phyloP scores from a whole-genome alignment of 805 yeast species.

The Lachancea dasiensis region DNA sequence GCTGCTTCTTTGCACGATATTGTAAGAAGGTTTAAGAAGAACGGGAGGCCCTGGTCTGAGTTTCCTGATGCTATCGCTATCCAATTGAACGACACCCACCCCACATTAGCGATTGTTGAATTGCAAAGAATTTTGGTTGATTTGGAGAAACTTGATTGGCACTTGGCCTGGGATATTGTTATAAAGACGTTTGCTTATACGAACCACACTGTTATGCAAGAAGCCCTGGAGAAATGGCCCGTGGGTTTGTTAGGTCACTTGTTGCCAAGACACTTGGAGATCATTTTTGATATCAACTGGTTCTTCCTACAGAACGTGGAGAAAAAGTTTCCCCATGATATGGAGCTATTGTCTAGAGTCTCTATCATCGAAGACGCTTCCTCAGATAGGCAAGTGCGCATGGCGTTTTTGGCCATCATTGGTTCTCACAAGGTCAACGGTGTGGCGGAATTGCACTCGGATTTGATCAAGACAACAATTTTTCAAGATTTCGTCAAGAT shows the following conservation, averaged over 20 bases:
- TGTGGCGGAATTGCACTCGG: constrained; percentile 93
- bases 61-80: constrained; percentile 84
- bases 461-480: constrained; percentile 80
- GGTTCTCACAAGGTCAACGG: constrained; percentile 94
- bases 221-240: constrained; percentile 96
- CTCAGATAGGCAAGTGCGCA: constrained; percentile 73
- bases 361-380: constrained; percentile 77
- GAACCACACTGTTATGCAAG: constrained; percentile 91
- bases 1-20: constrained; percentile 90
- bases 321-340: constrained; percentile 67
- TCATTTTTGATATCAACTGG: constrained; percentile 79
- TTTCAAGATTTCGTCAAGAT: constrained; percentile 84
- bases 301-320: constrained; percentile 73
- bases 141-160: constrained; percentile 76
- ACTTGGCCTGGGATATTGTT: constrained; percentile 79
- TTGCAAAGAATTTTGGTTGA: constrained; percentile 82
- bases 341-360: constrained; percentile 55
- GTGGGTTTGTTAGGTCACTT: constrained; percentile 69
- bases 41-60: constrained; percentile 68
- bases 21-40: constrained; percentile 80
- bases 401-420: constrained; percentile 87
- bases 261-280: constrained; percentile 87
- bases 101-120: constrained; percentile 86
- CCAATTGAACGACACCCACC: constrained; percentile 93
- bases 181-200: constrained; percentile 82